These are phyloP conservation scores for Leishmania major DNA, from an alignment of 208 protist species.

Conservation along the genomic window DNA sequence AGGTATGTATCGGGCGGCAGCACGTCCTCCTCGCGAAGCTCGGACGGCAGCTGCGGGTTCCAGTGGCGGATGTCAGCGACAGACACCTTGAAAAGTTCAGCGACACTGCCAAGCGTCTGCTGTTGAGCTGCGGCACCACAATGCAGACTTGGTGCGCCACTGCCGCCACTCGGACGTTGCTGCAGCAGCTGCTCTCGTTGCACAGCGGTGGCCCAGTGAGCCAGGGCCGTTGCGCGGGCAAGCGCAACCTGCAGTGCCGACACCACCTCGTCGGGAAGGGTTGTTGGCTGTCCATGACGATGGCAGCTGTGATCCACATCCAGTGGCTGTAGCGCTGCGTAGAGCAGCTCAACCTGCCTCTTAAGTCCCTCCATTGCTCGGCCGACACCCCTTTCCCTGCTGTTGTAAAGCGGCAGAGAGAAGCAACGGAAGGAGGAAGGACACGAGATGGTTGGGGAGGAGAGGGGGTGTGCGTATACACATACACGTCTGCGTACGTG, in stretches of 20 bases:
- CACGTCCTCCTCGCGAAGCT: conserved; percentile 23
- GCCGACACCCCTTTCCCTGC: not conserved
- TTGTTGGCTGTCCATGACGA: not conserved
- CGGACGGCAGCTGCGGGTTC: conserved; percentile 53
- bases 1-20: conserved; percentile 61
- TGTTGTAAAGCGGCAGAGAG: not conserved
- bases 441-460: not conserved
- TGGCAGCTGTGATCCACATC: conserved; percentile 10
- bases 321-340: conserved; percentile 35
- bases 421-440: not conserved
- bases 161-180: not conserved
- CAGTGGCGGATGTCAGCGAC: conserved; percentile 40
- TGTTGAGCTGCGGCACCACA: not conserved
- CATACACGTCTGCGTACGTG: not conserved
- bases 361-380: conserved; percentile 43
- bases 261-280: conserved; percentile 31
- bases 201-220: conserved; percentile 25
- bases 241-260: conserved; percentile 46
- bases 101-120: conserved; percentile 21
- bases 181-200: conserved; percentile 13
- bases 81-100: conserved; percentile 23
- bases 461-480: not conserved
- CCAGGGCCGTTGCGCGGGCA: conserved; percentile 55
- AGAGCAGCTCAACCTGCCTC: conserved; percentile 50
- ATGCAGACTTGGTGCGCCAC: not conserved